A percentile compares a stretch with the other conserved stretches of the same genome.
phyloP scores from a whole-genome alignment of 2,329 filamentous ascomycete genomes.

The Nectriaceae sp. region DNA sequence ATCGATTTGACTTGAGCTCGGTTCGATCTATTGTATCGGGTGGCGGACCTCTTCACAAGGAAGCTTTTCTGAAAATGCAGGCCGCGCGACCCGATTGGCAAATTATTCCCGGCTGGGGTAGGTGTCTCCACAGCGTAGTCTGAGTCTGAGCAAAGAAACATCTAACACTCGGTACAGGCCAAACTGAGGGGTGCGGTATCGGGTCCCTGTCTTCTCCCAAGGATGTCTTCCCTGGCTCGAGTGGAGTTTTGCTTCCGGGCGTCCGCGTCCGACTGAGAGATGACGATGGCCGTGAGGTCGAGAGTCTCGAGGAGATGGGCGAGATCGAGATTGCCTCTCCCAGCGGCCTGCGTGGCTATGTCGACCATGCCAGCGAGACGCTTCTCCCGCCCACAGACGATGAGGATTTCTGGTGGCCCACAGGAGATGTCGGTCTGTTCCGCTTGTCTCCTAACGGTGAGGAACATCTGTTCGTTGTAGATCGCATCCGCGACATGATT shows the following conservation, averaged over 20 bases:
- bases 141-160: neutral
- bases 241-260: slow-evolving; percentile 5
- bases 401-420: slow-evolving; percentile 4
- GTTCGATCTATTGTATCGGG: slow-evolving; percentile 2
- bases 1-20: slow-evolving; percentile 4
- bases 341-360: slow-evolving; percentile 2
- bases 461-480: slow-evolving; percentile 6
- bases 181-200: slow-evolving; percentile 2
- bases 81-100: neutral
- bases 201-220: slow-evolving; percentile 1
- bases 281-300: slow-evolving; percentile 1
- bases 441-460: slow-evolving; percentile 2
- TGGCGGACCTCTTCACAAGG: slow-evolving; percentile 1
- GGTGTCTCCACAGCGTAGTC: neutral
- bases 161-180: slow-evolving; percentile 1
- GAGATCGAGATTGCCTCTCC: slow-evolving; percentile 4
- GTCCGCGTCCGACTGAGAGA: slow-evolving; percentile 2
- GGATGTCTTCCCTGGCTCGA: slow-evolving; percentile 4
- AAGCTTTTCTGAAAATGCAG: neutral
- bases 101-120: slow-evolving; percentile 6
- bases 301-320: slow-evolving; percentile 2
- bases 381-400: neutral
- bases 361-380: slow-evolving; percentile 3
- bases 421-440: slow-evolving; percentile 6
- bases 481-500: slow-evolving; percentile 9